Conservation (phyloP, 2,329 filamentous ascomycete genomes). For the Xylariomycetidae sp. region DNA sequence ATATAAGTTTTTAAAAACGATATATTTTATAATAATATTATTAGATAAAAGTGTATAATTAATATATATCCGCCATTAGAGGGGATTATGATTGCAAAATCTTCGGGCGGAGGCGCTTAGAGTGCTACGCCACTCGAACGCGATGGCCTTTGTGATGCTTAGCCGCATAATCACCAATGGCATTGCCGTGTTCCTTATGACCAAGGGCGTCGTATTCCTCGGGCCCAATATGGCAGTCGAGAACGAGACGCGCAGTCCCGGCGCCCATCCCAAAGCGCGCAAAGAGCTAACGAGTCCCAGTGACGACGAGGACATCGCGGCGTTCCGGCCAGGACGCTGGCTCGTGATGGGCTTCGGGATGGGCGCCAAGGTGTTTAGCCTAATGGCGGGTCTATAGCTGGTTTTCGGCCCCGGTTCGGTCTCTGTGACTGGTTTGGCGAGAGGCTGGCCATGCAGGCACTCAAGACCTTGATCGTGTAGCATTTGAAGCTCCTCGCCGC, state of each 20-base stretch:
- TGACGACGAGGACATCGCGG: slow-evolving; percentile 11
- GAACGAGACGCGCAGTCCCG: slow-evolving; percentile 8
- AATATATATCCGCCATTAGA: no score
- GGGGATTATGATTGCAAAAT: no score
- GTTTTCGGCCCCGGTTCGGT: slow-evolving; percentile 15
- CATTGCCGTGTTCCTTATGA: slow-evolving; percentile 17
- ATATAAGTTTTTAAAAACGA: no score
- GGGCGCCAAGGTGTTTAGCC: slow-evolving; percentile 6
- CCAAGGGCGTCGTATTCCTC: slow-evolving; percentile 12
- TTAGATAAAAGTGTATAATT: no score
- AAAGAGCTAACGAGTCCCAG: slow-evolving; percentile 8
- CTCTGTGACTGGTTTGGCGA: slow-evolving; percentile 13
- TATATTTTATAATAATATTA: no score
- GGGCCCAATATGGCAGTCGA: slow-evolving; percentile 7
- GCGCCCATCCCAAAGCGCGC: slow-evolving; percentile 3
- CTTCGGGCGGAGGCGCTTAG: slow-evolving; percentile 29
- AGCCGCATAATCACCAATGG: slow-evolving; percentile 24
- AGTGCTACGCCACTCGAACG: slow-evolving; percentile 21
- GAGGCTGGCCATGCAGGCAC: slow-evolving; percentile 9
- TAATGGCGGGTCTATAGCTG: slow-evolving; percentile 9
- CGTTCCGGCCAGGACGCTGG: slow-evolving; percentile 18
- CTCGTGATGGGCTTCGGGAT: slow-evolving; percentile 3
- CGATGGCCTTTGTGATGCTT: slow-evolving; percentile 20
- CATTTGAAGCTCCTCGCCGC: slow-evolving; percentile 11
- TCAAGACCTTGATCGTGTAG: slow-evolving; percentile 15